These are phyloP conservation scores for Adiantum capillusveneris DNA, from an alignment of 75 land plant genomes.

Conservation along the genomic window DNA sequence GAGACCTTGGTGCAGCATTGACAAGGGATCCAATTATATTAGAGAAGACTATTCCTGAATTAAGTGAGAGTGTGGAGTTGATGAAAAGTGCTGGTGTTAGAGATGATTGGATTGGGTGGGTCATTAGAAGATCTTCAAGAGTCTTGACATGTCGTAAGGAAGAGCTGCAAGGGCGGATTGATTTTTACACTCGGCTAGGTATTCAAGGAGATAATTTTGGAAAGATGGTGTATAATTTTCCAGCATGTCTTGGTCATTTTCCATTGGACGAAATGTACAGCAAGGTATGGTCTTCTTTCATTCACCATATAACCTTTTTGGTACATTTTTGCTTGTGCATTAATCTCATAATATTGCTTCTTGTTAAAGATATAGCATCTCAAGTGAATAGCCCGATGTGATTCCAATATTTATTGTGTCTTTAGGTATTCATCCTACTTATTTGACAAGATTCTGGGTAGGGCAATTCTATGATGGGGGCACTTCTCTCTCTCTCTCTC, in stretches of 20 bases:
- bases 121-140: conserved; percentile 60
- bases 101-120: conserved; percentile 80
- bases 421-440: no score
- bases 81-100: conserved; percentile 59
- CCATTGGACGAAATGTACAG: conserved; percentile 61
- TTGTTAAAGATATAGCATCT: no score
- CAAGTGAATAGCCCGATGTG: no score
- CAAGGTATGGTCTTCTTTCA: conserved; percentile 45
- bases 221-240: conserved; percentile 87
- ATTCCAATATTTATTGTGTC: no score
- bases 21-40: conserved; percentile 35
- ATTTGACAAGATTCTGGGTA: no score
- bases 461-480: no score
- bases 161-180: conserved; percentile 45
- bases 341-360: no score
- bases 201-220: conserved; percentile 71
- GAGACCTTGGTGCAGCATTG: conserved; percentile 57
- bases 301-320: no score
- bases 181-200: conserved; percentile 60
- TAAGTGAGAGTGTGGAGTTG: conserved; percentile 43
- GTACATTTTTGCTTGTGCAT: no score
- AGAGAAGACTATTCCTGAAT: conserved; percentile 27
- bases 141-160: conserved; percentile 50
- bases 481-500: no score
- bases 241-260: conserved; percentile 64